phyloP scores from a whole-genome alignment of 768 basidiomycete species.

The Suillus spraguei region DNA sequence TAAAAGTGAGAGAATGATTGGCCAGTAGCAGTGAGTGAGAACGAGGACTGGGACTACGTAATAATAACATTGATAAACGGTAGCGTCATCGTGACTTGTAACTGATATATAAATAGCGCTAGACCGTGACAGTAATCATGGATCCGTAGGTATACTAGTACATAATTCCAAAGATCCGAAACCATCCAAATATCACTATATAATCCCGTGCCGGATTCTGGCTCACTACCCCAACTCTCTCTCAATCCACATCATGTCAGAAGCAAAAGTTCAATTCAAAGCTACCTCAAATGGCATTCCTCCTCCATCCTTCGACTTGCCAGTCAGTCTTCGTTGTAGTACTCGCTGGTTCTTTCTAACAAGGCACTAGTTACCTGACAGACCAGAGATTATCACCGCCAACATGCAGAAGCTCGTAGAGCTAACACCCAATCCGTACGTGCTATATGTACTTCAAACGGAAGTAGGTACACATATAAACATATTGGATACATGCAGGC shows the following conservation, averaged over 20 bases:
- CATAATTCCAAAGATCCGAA: background rate
- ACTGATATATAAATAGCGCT: too few relatives aligned
- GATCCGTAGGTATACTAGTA: too few relatives aligned
- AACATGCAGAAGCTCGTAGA: slow-evolving; percentile 45
- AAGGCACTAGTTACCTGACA: slow-evolving; percentile 45
- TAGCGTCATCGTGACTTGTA: too few relatives aligned
- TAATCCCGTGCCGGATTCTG: background rate
- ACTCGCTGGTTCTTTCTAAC: background rate
- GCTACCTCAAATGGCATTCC: slow-evolving; percentile 43
- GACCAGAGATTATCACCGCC: slow-evolving; percentile 49
- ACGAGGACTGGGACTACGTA: too few relatives aligned
- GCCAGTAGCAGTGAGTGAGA: too few relatives aligned
- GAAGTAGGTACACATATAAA: slow-evolving; percentile 2
- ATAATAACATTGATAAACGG: too few relatives aligned
- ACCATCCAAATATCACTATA: background rate
- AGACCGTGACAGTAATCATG: too few relatives aligned
- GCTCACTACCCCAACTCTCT: background rate
- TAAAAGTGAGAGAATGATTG: too few relatives aligned
- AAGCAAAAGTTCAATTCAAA: slow-evolving; percentile 7
- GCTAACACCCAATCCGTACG: slow-evolving; percentile 43
- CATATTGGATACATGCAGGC: slow-evolving; percentile 25
- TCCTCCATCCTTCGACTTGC: slow-evolving; percentile 40
- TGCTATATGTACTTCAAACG: background rate
- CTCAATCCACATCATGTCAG: slow-evolving; percentile 8
- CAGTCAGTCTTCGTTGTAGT: slow-evolving; percentile 32